A percentile compares a stretch with the other conserved stretches of the same genome.
These are phyloP conservation scores for Leccinum disarticulatum DNA, from an alignment of 768 basidiomycete genomes.

Conservation along the genomic window DNA sequence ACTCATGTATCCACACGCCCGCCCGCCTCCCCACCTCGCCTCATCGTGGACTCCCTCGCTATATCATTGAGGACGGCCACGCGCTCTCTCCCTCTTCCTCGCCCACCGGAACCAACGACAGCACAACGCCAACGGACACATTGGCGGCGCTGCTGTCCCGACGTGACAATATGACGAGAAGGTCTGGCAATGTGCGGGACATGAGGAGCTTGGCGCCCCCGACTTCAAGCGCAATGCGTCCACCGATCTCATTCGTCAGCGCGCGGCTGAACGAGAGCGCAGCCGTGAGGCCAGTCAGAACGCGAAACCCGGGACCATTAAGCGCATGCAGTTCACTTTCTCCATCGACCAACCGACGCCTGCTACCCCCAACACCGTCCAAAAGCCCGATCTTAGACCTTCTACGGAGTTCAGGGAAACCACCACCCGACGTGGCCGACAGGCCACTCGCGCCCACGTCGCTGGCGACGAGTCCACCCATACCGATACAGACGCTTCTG, in stretches of 20 bases:
- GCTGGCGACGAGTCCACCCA: constrained; percentile 27
- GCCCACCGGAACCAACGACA: too few species aligned
- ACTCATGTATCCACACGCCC: too few species aligned
- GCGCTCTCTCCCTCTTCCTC: too few species aligned
- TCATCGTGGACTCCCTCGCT: too few species aligned
- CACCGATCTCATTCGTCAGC: constrained; percentile 75
- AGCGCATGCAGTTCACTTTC: constrained; percentile 90
- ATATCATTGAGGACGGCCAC: too few species aligned
- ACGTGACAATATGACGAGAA: too few species aligned
- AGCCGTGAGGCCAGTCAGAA: constrained; percentile 67
- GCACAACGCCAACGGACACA: too few species aligned
- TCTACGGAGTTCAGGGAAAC: constrained; percentile 64
- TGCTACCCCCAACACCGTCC: constrained; percentile 45
- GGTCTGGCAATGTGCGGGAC: too few species aligned
- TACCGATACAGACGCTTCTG: constrained; percentile 24
- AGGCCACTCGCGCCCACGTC: constrained; percentile 38
- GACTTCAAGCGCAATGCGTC: constrained; percentile 78
- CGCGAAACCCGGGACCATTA: constrained; percentile 68
- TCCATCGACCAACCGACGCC: constrained; percentile 71
- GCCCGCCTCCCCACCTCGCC: too few species aligned
- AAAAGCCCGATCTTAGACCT: constrained; percentile 68
- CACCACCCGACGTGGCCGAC: constrained; percentile 38
- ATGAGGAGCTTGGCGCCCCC: constrained; percentile 77
- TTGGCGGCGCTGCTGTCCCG: too few species aligned
- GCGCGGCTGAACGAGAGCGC: constrained; percentile 80